Evolutionary conservation across 2,329 filamentous ascomycete species (phyloP), one percentile per base, ranked within the genome.

Genomic region (Colletotrichum euphorbiae): DNA sequence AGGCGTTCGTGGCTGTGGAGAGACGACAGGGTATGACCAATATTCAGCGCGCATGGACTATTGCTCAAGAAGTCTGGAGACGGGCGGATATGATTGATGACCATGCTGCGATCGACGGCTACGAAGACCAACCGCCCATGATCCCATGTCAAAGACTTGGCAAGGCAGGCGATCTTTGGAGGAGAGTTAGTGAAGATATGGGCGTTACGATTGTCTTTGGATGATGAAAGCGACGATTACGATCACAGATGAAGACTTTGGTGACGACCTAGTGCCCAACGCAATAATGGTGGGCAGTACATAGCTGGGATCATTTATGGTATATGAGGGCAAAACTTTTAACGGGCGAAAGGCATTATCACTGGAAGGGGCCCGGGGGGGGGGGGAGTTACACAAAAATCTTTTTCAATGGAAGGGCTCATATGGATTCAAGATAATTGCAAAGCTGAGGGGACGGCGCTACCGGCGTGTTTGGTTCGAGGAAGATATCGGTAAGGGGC

Each of bases 11-110:
- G 4, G 84, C 83, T 5, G 80, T 89, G 8, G 84, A 86, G 66
- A 81, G 79, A 60, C 78, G 87, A 17, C 89, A 90, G 74, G 88
- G 89, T 19, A 90, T 90, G 89, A 84, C 83, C 17, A 91, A 91
- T 72, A 90, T 91, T 65, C 83, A 83, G 69, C 81, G 87, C 69
- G 85, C 87, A 3, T 89, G 87, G 86, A 81, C 81, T 12, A 85
- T 91, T 40, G 84, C 89, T 3, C 81, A 85, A 71, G 88, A 90
- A 74, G 84, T 91, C 9, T 91, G 89, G 87, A 81, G 80, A 62
- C 79, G 87, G 62, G 82, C 82, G 0, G 86, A 89, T 65, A 69
- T 74, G 51, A 72, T 76, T 45, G 73, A 75, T 9, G 69, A 74
- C 4, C 57, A 62, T 55, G 71, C 70, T 33, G 71, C 71, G 52